A percentile compares a stretch with the other conserved stretches of the same genome.
Evolutionary conservation across 352 stramenopile genomes (phyloP).

Genomic region (Phytophthora lateralis): DNA sequence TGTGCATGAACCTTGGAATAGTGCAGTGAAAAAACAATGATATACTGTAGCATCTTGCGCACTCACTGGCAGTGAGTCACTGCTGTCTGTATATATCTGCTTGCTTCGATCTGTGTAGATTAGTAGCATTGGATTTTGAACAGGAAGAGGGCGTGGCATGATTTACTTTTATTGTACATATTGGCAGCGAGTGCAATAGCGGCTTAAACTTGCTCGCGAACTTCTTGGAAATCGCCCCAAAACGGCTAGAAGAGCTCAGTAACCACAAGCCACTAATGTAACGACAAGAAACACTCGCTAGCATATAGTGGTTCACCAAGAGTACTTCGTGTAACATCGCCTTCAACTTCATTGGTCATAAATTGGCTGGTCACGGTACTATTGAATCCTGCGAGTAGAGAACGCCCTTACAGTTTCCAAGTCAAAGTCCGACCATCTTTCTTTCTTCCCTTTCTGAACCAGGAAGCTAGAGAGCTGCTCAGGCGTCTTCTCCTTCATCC

Average conservation of each 20-base stretch:
- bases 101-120: too few species aligned
- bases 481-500: conserved; percentile 5
- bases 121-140: too few species aligned
- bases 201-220: not conserved
- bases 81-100: too few species aligned
- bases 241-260: not conserved
- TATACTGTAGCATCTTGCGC: too few species aligned
- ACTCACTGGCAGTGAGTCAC: too few species aligned
- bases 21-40: too few species aligned
- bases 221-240: not conserved
- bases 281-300: too few species aligned
- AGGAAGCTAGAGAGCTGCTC: conserved; percentile 1
- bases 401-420: conserved; percentile 25
- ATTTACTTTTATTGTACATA: too few species aligned
- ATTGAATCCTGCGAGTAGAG: not conserved
- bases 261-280: too few species aligned
- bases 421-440: conserved; percentile 13
- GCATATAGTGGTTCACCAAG: too few species aligned
- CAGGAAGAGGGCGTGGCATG: too few species aligned
- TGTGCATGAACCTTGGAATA: not conserved
- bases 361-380: conserved; percentile 6
- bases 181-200: not conserved
- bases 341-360: not conserved
- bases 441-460: conserved; percentile 33
- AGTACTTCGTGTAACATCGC: too few species aligned